These are phyloP conservation scores for Huntiella moniliformis DNA, from an alignment of 2,329 filamentous ascomycete genomes.

Conservation along the genomic window DNA sequence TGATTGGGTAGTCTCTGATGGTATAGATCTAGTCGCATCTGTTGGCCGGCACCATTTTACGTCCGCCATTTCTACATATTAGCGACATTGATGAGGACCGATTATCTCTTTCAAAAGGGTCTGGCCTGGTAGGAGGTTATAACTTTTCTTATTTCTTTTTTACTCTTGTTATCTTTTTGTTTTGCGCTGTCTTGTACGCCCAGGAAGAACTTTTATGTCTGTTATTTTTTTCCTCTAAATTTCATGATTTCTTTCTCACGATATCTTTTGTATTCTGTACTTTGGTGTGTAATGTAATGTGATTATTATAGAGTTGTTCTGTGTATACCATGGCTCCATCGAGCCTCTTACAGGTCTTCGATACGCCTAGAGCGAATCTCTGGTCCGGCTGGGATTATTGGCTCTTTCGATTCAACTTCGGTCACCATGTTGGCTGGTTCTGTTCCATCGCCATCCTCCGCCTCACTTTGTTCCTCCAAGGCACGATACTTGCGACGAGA, in stretches of 20 bases:
- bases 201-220: slow-evolving; percentile 7
- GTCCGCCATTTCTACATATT: not conserved
- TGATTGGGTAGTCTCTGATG: too few species aligned
- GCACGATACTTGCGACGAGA: slow-evolving; percentile 57
- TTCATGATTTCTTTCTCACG: slow-evolving; percentile 5
- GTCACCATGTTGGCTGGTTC: too few species aligned
- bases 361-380: not conserved
- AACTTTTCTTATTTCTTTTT: slow-evolving; percentile 7
- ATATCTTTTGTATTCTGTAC: not conserved
- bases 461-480: slow-evolving; percentile 31
- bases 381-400: not conserved
- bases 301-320: not conserved
- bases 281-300: not conserved
- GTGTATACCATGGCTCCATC: not conserved
- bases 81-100: slow-evolving; percentile 4
- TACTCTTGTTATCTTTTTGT: slow-evolving; percentile 19
- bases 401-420: not conserved
- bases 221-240: slow-evolving; percentile 3
- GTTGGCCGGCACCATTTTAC: too few species aligned
- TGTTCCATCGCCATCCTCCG: not conserved
- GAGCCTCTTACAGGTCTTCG: not conserved
- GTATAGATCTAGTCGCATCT: too few species aligned
- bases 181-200: slow-evolving; percentile 4
- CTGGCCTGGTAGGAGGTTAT: slow-evolving; percentile 8
- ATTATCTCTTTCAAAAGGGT: slow-evolving; percentile 11